Evolutionary conservation across 2,329 filamentous ascomycete genomes (phyloP).

Genomic region (Leptographium wingfieldii): DNA sequence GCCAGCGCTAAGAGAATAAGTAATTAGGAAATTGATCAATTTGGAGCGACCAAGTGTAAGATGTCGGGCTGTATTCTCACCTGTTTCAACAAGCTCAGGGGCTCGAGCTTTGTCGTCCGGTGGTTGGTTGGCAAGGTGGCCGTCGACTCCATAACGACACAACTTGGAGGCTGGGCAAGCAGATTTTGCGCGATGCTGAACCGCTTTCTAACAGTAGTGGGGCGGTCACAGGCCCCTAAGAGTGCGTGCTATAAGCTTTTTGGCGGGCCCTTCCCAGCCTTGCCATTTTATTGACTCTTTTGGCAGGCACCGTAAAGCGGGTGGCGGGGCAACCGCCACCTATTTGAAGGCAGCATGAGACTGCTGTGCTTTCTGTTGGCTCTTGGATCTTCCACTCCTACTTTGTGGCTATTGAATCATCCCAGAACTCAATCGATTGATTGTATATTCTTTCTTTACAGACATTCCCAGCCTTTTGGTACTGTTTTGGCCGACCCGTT

Average conservation of each 20-base stretch:
- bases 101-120: slow-evolving; percentile 7
- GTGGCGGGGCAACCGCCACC: slow-evolving; percentile 13
- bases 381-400: neutral
- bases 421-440: neutral
- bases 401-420: neutral
- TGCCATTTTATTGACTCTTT: slow-evolving; percentile 12
- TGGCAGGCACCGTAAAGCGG: slow-evolving; percentile 1
- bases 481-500: neutral
- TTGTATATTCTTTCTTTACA: neutral
- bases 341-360: slow-evolving; percentile 7
- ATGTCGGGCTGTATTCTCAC: too few relatives aligned
- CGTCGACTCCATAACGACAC: neutral
- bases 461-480: neutral
- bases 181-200: too few relatives aligned
- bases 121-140: slow-evolving; percentile 6
- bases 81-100: neutral
- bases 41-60: too few relatives aligned
- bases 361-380: neutral
- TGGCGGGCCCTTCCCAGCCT: slow-evolving; percentile 10
- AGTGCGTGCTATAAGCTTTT: neutral
- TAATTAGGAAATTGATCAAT: too few relatives aligned
- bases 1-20: too few relatives aligned
- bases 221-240: neutral
- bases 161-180: neutral
- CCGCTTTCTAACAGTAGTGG: neutral